Percentiles rank a stretch among this genome's conserved stretches.
phyloP scores from a whole-genome alignment of 1,284 basidiomycete genomes.

The Takashimella tepidaria region DNA sequence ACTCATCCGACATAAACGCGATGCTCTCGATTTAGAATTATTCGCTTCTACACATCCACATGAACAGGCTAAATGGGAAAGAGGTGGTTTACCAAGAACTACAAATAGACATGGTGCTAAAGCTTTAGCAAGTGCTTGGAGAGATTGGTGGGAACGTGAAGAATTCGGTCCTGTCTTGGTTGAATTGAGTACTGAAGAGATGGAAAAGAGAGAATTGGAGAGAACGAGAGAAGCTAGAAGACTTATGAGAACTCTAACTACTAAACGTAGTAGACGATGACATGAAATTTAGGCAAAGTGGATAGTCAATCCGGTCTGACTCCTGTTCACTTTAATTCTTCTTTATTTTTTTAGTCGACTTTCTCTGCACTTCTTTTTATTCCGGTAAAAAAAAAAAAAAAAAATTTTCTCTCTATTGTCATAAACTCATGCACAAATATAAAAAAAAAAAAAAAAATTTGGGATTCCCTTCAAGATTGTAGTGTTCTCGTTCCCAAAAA shows the following conservation, averaged over 20 bases:
- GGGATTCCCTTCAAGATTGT: too few relatives aligned
- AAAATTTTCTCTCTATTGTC: too few relatives aligned
- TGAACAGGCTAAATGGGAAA: slow-evolving; percentile 60
- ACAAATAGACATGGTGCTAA: slow-evolving; percentile 62
- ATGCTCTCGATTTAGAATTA: slow-evolving; percentile 87
- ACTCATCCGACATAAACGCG: slow-evolving; percentile 87
- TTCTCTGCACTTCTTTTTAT: too few relatives aligned
- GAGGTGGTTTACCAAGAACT: slow-evolving; percentile 52
- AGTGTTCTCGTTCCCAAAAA: too few relatives aligned
- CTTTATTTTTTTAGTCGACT: too few relatives aligned
- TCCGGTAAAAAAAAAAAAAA: too few relatives aligned
- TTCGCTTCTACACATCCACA: slow-evolving; percentile 57
- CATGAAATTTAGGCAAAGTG: too few relatives aligned
- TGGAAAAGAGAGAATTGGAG: slow-evolving; percentile 84
- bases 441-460: too few relatives aligned
- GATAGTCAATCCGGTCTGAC: too few relatives aligned
- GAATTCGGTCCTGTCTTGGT: slow-evolving; percentile 89
- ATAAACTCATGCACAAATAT: too few relatives aligned
- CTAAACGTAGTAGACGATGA: background rate
- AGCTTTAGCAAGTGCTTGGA: slow-evolving; percentile 80
- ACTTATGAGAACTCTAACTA: background rate
- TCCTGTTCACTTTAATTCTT: background rate
- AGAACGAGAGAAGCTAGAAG: slow-evolving; percentile 61
- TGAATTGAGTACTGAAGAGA: slow-evolving; percentile 79
- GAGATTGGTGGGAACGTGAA: slow-evolving; percentile 88